Evolutionary conservation across 768 basidiomycete species (phyloP), one percentile per base, ranked within the genome.

Genomic region (Tylopilus cervinicoccineus): DNA sequence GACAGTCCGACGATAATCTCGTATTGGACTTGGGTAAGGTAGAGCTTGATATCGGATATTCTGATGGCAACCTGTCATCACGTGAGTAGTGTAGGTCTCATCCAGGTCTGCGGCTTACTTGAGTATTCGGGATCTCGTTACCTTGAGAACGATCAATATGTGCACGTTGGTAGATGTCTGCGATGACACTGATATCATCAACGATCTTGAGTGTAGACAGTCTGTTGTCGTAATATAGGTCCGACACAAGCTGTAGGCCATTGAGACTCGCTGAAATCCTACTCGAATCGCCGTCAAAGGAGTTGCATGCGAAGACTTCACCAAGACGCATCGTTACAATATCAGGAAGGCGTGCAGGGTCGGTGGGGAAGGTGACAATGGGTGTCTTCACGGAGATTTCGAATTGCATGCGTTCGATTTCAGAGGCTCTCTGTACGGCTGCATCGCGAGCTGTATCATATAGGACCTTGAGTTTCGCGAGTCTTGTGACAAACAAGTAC

Each of bases 371-470:
- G 22, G 95, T 74, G 39, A 98, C 65, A 56, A 99, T 97, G 1
- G 96, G 96, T 0, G 93, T 86, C 69, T 88, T 91, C 61, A 98
- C 74, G 22, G 84, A 82, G n/a, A 98, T 65, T 49, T 92, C 80
- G 69, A 93, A 97, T 65, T 90, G 82, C 88, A 98, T 93, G 43
- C 84, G 80, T 57, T 89, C 85, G n/a, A 94, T 88, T 65, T 89
- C 90, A n/a, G 91, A 83, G 5, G 93, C 96, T 40, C 79, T 76
- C 64, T 97, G 91, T 22, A 90, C 93, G 32, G 96, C 96, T 19
- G 82, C 95, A 62, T 90, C 84, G 2, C 91, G 88, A 11, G 95
- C 93, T 17, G 93, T 83, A 67, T 99, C 95, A 56, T 98, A 98
- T 11, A 98, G 65, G 2, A 87, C 88, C 71, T 98, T 98, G 58